Evolutionary conservation across 768 basidiomycete species (phyloP), one percentile per base, ranked within the genome.

Genomic region (Phanerochaete sordida): DNA sequence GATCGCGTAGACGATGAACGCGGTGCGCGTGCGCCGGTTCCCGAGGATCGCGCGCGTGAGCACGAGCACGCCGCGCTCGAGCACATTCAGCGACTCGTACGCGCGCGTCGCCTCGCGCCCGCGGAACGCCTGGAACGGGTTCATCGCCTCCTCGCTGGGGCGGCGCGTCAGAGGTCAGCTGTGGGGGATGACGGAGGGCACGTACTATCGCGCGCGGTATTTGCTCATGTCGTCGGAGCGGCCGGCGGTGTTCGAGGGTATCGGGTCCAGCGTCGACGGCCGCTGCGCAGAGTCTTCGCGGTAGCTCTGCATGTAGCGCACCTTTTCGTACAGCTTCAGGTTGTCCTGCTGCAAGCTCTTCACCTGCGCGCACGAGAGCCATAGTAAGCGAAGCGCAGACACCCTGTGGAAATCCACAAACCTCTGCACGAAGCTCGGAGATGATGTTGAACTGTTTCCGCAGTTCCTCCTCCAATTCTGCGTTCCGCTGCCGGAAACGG

Each of bases 241-340:
- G 39, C 73, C 74, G 26, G 76, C 75, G 27, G 76, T 45, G 69
- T 71, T 72, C 1, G 74, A 68, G 2, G 90, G 88, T 1, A 90
- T 73, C 13, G 87, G 89, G 67, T 86, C 86, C 53, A 89, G 79
- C 64, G 90, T 88, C 24, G 85, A 83, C 19, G 77, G 80, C 43
- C 84, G 78, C 37, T 63, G 45, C 6, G 75, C 73, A 30, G 81
- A 76, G 37, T 92, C 90, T 69, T 94, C 91, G 19, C 91, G 84
- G 68, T 98, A 99, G 62, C 90, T 93, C 72, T 98, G 95, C 88
- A 98, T 97, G 72, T 98, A 98, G 62, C 95, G 87, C 54, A 98
- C 95, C 77, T 98, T 99, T 75, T 98, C 97, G 74, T 98, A 98
- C 61, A 98, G 77, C 73, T 99, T 98, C 47, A 99, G 83, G 71